Evolutionary conservation across 805 yeast species (phyloP).

Genomic region (Kregervanrija delftensis): DNA sequence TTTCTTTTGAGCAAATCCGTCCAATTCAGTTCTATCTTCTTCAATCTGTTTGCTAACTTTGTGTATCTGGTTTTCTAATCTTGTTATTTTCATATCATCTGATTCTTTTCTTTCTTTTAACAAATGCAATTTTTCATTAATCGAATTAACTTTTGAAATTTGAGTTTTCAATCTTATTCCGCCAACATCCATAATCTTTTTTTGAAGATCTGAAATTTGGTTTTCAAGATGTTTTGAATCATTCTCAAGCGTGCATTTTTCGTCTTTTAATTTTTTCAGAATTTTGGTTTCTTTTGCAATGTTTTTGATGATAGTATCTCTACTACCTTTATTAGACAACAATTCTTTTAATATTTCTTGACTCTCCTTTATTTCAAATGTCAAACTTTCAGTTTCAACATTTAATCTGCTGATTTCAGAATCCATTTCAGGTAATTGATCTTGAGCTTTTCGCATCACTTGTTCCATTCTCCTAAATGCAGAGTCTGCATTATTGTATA

Average conservation of each 20-base stretch:
- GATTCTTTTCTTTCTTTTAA: constrained; percentile 48
- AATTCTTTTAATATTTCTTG: constrained; percentile 35
- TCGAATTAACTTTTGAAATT: constrained; percentile 73
- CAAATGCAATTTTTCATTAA: constrained; percentile 58
- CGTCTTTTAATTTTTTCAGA: constrained; percentile 23
- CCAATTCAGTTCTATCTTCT: constrained; percentile 42
- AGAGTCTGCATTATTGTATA: constrained; percentile 28
- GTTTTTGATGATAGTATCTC: constrained; percentile 22
- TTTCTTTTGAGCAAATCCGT: constrained; percentile 28
- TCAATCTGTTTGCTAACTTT: constrained; percentile 43
- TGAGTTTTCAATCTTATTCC: constrained; percentile 80
- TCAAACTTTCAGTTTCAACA: constrained; percentile 59
- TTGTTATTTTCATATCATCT: constrained; percentile 49
- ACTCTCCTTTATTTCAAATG: constrained; percentile 44
- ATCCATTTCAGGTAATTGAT: constrained; percentile 66
- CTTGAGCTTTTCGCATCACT: constrained; percentile 51
- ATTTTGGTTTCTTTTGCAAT: constrained; percentile 28
- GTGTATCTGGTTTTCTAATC: constrained; percentile 56
- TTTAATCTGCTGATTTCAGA: constrained; percentile 48
- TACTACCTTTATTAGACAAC: constrained; percentile 21
- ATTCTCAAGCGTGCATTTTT: constrained; percentile 34
- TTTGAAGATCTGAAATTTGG: constrained; percentile 57
- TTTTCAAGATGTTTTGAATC: constrained; percentile 50
- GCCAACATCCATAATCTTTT: constrained; percentile 82
- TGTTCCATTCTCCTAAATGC: constrained; percentile 53